A percentile compares a stretch with the other conserved stretches of the same genome.
These are phyloP conservation scores for Corylus heterophylla DNA, from an alignment of 306 rosid genomes.

Conservation along the genomic window DNA sequence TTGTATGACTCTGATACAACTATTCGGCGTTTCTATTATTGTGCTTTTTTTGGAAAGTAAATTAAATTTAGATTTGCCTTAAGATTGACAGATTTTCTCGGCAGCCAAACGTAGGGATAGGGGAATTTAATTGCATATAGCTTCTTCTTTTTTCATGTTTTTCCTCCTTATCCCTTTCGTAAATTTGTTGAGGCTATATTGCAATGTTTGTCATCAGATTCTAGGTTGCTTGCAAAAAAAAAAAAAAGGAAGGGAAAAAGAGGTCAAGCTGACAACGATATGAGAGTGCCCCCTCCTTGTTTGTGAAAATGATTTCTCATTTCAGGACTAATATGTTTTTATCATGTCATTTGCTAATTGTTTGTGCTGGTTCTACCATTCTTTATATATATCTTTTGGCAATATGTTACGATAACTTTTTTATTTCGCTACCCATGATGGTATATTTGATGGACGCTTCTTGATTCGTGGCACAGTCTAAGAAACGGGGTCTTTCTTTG, in stretches of 20 bases:
- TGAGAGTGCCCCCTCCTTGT: slow-evolving; percentile 5
- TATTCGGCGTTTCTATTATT: too few relatives aligned
- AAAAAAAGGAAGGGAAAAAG: background rate
- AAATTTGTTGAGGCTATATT: background rate
- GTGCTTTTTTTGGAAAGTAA: background rate
- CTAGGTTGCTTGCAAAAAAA: background rate
- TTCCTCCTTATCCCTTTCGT: background rate
- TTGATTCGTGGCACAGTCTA: slow-evolving; percentile 56
- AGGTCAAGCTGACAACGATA: background rate
- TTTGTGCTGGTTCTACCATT: background rate
- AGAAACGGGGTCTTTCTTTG: slow-evolving; percentile 93
- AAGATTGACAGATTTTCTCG: background rate
- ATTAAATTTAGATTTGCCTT: background rate
- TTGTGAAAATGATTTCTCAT: slow-evolving; percentile 25
- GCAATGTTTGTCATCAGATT: background rate
- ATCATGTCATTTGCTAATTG: background rate
- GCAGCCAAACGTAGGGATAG: background rate
- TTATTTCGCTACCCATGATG: slow-evolving; percentile 11
- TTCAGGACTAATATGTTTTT: background rate
- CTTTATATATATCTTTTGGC: background rate
- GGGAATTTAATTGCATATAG: background rate
- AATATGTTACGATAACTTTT: background rate
- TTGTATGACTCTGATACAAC: background rate
- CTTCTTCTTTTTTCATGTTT: background rate
- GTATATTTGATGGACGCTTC: background rate